Base-by-base conservation (phyloP, 1,284 basidiomycete genomes). In the Cutaneotrichosporon sp. region DNA sequence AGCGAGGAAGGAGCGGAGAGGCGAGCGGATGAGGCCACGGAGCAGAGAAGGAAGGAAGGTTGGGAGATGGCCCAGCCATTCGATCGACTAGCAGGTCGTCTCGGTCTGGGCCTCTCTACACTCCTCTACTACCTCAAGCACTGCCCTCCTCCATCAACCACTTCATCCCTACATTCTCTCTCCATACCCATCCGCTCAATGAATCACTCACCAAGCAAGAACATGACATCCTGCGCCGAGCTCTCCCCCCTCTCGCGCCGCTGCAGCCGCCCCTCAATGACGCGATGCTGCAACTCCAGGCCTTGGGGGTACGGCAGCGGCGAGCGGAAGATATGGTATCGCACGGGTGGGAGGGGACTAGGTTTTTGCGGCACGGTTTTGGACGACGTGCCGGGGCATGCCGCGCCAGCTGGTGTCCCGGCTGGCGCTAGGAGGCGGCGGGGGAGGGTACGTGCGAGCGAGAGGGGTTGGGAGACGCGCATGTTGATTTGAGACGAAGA, bases 221-320 rank as follows among this genome's bases (percentile, higher is more conserved):
- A 73, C 13, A 86, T 63, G 11, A 84, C 74, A 69, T 85, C 84
- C 51, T 81, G 79, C 8, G 64, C 64, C 0, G 82, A 81, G 62
- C 49, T 61, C 62, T 62, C 63, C 31, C 62, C 80, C 65, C 65
- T 65, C 16, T 40, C 64, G 59, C 64, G 62, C 58, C 69, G 69
- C 46, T 63, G 66, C 26, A 89, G 81, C 76, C 90, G 86, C 55
- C 86, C 73, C 57, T 84, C 80, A 69, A 91, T 87, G 21, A 91
- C 82, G 63, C 80, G 83, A 72, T 91, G 86, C 77, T 92, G 89
- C 30, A 94, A 80, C 9, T 84, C 83, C 58, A 93, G 84, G 0
- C 89, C 87, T 21, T 83, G 83, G 14, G 81, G 77, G 74, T 94
- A 92, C 0, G 90, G 88, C 46, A 93, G 78, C 31, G 90, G 90